Base-by-base conservation (phyloP, 495 filamentous ascomycete species). In the Podospora comata region DNA sequence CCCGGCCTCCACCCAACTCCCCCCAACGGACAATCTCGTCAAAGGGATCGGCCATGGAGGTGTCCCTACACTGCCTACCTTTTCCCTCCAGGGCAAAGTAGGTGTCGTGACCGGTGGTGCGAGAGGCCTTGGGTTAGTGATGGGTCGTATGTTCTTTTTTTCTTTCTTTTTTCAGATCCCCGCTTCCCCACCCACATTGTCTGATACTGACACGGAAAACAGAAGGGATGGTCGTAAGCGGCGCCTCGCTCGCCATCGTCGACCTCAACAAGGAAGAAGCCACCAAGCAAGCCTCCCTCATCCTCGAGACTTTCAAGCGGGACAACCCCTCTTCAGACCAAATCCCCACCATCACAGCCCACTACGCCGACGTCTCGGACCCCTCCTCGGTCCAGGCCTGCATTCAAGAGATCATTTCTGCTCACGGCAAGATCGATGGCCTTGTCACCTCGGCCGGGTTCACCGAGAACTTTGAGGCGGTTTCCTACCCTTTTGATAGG, bases 391-490 rank as follows among this genome's bases (percentile, higher is more conserved):
- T 97, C 63, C 88, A 90, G 58, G 71, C 78, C 16, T 88, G 88
- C 68, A 82, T 97, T 56, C 81, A 84, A 34, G 90, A 92, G 65
- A 87, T 97, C 67, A 69, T 86, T 59, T 75, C 81, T 54, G 81
- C 86, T 66, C 92, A 96, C 76, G 89, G 90, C 75, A 87, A 88
- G 74, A 91, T 97, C 74, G 94, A 98, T 79, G 88, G 90, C 77
- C 87, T 99, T 32, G 94, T 99, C 67, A 97, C 94, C 28, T 96
- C 94, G 7, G 95, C 95, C 32, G 95, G 95, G 6, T 96, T 98
- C 82, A 93, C 91, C 7, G 95, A 99, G 81, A 97, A 97, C 80
- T 96, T 93, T 74, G 89, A 93, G 70, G 94, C 94, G 39, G 90
- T 92, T 74, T 84, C 85, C 67, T 99, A 97, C 79, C 93, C 93